These are phyloP conservation scores for Cadophora sp. DNA, from an alignment of 2,329 filamentous ascomycete genomes.

Conservation along the genomic window DNA sequence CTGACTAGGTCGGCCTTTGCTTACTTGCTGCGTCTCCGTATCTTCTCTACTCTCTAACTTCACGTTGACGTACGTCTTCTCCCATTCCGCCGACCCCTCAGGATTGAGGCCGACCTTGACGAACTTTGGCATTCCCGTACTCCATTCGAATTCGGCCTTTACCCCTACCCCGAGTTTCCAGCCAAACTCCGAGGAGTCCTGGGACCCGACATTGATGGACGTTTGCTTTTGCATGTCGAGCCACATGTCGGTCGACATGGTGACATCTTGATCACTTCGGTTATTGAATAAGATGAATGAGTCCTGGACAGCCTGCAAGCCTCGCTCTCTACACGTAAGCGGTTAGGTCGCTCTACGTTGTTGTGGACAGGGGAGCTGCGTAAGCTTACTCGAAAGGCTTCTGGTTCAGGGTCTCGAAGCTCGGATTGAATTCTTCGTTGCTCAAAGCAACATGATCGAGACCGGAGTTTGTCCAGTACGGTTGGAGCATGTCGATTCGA, in stretches of 20 bases:
- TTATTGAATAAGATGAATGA: neutral
- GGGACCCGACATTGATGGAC: neutral
- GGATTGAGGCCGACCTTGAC: neutral
- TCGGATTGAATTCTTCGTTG: neutral
- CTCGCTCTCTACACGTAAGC: neutral
- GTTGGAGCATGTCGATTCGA: neutral
- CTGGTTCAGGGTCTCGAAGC: neutral
- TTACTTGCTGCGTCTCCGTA: no score
- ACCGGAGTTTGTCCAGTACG: neutral
- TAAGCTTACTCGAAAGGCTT: neutral
- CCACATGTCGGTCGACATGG: neutral
- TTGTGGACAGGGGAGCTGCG: neutral
- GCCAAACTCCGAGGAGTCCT: neutral
- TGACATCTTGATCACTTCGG: neutral
- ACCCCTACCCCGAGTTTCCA: neutral
- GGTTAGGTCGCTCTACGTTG: no score
- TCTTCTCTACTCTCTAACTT: no score
- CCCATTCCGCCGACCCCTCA: neutral
- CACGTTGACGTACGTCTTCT: no score
- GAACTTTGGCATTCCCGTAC: neutral
- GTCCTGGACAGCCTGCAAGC: neutral
- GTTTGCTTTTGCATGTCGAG: neutral
- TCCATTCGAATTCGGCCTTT: neutral
- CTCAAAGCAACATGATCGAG: neutral
- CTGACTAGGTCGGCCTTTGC: no score